Conservation (phyloP, 371 early-diverging fungal species). For the Batkoa obscura region DNA sequence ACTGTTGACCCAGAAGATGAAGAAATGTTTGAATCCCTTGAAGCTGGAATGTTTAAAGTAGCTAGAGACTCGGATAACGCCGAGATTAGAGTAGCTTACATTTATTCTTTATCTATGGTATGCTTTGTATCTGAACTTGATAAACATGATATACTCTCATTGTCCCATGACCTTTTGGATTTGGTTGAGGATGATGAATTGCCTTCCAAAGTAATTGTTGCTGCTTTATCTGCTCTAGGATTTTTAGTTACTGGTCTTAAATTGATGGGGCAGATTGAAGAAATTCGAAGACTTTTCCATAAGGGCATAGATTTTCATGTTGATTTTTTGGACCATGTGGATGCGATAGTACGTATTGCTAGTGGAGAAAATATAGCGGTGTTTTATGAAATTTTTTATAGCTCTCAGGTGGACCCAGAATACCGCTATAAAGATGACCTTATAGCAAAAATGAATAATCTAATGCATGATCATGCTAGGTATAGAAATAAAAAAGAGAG, state of each 20-base stretch:
- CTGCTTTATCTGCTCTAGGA: not conserved
- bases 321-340: slow-evolving; percentile 1
- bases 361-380: slow-evolving; percentile 4
- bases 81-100: not conserved
- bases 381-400: not conserved
- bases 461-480: not conserved
- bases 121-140: slow-evolving; percentile 4
- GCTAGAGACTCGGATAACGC: slow-evolving; percentile 2
- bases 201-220: not conserved
- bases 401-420: not conserved
- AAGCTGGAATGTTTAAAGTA: slow-evolving; percentile 5
- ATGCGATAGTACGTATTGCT: slow-evolving; percentile 1
- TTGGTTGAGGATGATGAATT: slow-evolving; percentile 4
- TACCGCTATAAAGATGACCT: not conserved
- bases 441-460: not conserved
- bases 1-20: slow-evolving; percentile 6
- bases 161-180: slow-evolving; percentile 1
- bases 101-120: not conserved
- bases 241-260: not conserved
- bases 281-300: not conserved
- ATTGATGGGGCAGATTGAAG: not conserved
- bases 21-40: slow-evolving; percentile 4
- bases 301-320: slow-evolving; percentile 1
- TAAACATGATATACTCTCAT: not conserved
- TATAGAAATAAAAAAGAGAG: slow-evolving; percentile 4